A percentile compares a stretch with the other conserved stretches of the same genome.
Evolutionary conservation across 768 basidiomycete species (phyloP).

Genomic region (Cystobasidium tubakii): DNA sequence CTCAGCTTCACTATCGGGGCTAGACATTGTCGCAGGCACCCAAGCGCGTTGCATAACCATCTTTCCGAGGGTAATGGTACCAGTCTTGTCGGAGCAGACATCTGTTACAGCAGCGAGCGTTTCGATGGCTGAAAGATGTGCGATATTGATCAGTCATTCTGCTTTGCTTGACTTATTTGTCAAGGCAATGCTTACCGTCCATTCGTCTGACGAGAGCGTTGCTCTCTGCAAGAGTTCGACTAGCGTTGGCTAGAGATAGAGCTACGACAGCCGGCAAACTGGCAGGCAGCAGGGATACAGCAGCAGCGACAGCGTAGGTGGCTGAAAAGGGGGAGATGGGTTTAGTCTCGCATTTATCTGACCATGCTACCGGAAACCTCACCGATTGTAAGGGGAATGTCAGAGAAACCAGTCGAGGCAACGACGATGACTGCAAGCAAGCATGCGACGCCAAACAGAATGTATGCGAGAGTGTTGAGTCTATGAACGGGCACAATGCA

Average conservation of each 20-base stretch:
- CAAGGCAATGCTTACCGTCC: slow-evolving; percentile 44
- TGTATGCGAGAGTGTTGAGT: slow-evolving; percentile 50
- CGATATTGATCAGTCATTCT: slow-evolving; percentile 36
- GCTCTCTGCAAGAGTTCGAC: slow-evolving; percentile 55
- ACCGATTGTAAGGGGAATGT: slow-evolving; percentile 36
- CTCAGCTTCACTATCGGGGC: slow-evolving; percentile 42
- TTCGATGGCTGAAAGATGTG: slow-evolving; percentile 46
- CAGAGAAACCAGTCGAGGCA: slow-evolving; percentile 48
- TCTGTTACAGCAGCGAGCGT: slow-evolving; percentile 51
- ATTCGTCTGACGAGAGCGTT: slow-evolving; percentile 52
- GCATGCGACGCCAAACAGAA: slow-evolving; percentile 47
- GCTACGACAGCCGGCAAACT: slow-evolving; percentile 3
- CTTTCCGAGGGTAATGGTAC: slow-evolving; percentile 52
- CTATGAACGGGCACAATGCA: slow-evolving; percentile 47
- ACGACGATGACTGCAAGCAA: slow-evolving; percentile 51
- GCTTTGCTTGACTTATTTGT: too few species aligned
- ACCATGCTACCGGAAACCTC: not conserved
- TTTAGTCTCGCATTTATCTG: slow-evolving; percentile 33
- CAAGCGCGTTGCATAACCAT: slow-evolving; percentile 53
- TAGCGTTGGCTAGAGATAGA: slow-evolving; percentile 54
- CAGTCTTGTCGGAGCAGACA: slow-evolving; percentile 54
- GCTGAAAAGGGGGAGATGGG: slow-evolving; percentile 41
- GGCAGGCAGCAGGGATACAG: slow-evolving; percentile 51
- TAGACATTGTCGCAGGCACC: slow-evolving; percentile 48
- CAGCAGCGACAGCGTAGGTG: slow-evolving; percentile 51